Conservation (phyloP, 176 grass and related monocot species). For the Rhipidocladum racemiflorum region DNA sequence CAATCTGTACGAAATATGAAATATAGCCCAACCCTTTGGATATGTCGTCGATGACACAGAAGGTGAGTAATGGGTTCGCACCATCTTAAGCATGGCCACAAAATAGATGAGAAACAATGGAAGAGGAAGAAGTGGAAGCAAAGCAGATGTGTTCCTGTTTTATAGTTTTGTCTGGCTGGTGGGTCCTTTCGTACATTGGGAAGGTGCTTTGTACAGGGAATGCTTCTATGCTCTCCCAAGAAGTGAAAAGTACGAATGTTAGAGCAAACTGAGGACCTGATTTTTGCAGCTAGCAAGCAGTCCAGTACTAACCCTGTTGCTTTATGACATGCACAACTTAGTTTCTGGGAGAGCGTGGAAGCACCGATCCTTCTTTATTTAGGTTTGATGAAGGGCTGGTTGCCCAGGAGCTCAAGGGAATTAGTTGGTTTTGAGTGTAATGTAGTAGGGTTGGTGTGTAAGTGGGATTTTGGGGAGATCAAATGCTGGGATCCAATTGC, state of each 20-base stretch:
- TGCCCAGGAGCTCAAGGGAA: neutral
- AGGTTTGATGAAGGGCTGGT: neutral
- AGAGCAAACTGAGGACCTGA: neutral
- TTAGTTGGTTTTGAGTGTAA: neutral
- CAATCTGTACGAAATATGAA: slow-evolving; percentile 2
- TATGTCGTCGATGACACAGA: neutral
- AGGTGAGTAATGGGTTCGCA: neutral
- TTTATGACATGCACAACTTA: neutral
- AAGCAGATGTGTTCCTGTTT: neutral
- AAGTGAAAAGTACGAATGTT: neutral
- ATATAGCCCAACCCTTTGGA: neutral
- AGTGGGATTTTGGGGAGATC: neutral
- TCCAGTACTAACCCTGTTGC: neutral
- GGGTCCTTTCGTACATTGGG: neutral
- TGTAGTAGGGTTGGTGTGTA: neutral
- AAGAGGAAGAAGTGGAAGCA: neutral
- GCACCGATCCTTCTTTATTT: too few species aligned
- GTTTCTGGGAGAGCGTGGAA: neutral
- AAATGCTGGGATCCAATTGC: neutral
- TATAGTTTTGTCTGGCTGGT: neutral
- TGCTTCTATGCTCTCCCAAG: neutral
- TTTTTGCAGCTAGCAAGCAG: neutral
- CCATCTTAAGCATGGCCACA: neutral
- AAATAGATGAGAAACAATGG: neutral
- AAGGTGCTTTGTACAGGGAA: neutral